Base-by-base conservation (phyloP, 441 rosid genomes). In the Jatropha podagrica region DNA sequence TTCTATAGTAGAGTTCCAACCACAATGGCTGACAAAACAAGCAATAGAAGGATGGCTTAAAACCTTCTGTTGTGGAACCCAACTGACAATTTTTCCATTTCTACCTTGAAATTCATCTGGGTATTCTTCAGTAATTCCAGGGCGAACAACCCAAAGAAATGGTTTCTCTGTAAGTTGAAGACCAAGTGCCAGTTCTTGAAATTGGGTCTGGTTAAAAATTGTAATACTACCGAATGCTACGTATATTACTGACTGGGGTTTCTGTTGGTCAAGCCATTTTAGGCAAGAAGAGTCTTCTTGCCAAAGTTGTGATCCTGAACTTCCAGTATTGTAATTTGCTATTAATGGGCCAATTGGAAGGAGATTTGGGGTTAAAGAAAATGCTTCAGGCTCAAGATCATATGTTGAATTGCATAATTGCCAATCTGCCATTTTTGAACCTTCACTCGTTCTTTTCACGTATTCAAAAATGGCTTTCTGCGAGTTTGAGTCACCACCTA, bases 21-120 rank as follows among this genome's bases (percentile, higher is more conserved):
- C 93, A 73, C 90, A 88, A 65, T 85, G 93, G 68, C 87, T 89
- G 52, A 89, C 69, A 71, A 89, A 91, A 76, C 93, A 88, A 68
- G 86, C 90, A 44, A 86, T 69, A 4, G 89, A 78, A 71, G 86
- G 81, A 67, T 80, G 85, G 3, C 72, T 69, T 13, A 87, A 77
- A 38, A 89, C 84, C 72, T 79, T 80, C 7, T 71, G 83, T 49
- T 89, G 93, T 1, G 92, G 89, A 38, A 78, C 90, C 96, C 93
- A 91, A 59, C 42, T 61, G 15, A 85, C 85, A 67, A 86, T 52
- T 81, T 65, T 77, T 7, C 85, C 76, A 2, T 41, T 60, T 0
- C 9, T 61, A 41, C 74, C 48, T 15, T 65, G 49, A 61, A 79
- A 75, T 17, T 80, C 81, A 6, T 56, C 26, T 7, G 76, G 77